Evolutionary conservation across 352 stramenopile species (phyloP).

Genomic region (Phytophthora fragariae): DNA sequence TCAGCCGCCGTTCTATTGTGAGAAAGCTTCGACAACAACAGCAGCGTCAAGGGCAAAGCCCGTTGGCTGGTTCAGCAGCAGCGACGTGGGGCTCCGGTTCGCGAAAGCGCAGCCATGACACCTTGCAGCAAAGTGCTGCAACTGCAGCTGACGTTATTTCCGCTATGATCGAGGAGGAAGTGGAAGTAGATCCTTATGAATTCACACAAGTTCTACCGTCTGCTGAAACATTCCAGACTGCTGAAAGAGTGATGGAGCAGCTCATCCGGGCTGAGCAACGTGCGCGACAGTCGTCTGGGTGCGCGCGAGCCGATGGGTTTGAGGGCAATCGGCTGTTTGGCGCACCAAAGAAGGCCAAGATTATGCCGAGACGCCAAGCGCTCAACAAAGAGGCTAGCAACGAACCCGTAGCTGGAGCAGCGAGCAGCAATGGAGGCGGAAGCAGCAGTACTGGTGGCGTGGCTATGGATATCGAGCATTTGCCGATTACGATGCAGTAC

Average conservation of each 20-base stretch:
- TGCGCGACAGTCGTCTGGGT: slow-evolving; percentile 84
- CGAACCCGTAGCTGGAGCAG: slow-evolving; percentile 32
- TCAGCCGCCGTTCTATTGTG: slow-evolving; percentile 57
- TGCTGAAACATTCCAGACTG: slow-evolving; percentile 74
- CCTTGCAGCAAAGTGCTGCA: slow-evolving; percentile 31
- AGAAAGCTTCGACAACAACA: slow-evolving; percentile 50
- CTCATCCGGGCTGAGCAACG: slow-evolving; percentile 84
- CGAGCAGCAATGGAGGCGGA: slow-evolving; percentile 22
- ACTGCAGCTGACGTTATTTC: slow-evolving; percentile 21
- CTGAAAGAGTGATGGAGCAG: slow-evolving; percentile 85
- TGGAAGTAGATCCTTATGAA: slow-evolving; percentile 71
- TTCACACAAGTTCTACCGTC: slow-evolving; percentile 88
- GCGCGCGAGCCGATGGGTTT: slow-evolving; percentile 88
- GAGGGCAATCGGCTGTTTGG: slow-evolving; percentile 65
- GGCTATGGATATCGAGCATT: slow-evolving; percentile 83
- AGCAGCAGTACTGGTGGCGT: slow-evolving; percentile 36
- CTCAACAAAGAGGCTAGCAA: slow-evolving; percentile 50
- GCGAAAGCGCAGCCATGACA: slow-evolving; percentile 39
- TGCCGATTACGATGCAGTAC: slow-evolving; percentile 92
- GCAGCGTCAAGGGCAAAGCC: slow-evolving; percentile 48
- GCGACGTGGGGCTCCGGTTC: slow-evolving; percentile 30
- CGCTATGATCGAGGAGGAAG: slow-evolving; percentile 25
- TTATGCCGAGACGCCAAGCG: slow-evolving; percentile 39
- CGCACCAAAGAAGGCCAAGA: slow-evolving; percentile 42
- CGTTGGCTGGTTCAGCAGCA: slow-evolving; percentile 35